Evolutionary conservation across 2,329 filamentous ascomycete genomes (phyloP).

Genomic region (Sphaerulina musiva): DNA sequence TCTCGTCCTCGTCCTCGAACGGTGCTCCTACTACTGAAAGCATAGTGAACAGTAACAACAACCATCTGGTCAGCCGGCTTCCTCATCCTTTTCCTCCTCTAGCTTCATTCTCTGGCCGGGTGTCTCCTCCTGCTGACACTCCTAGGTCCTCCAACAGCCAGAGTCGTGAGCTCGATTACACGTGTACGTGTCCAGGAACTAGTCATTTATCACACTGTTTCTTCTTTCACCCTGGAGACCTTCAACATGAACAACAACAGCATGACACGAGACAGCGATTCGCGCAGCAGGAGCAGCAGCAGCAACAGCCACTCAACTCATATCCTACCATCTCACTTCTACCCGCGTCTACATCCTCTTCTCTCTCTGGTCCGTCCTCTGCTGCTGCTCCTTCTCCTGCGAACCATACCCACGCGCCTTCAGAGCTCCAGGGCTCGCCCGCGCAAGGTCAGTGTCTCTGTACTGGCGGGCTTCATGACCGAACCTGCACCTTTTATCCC

Average conservation of each 20-base stretch:
- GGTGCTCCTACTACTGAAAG: neutral
- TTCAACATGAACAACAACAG: neutral
- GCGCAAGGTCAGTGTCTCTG: conserved; percentile 16
- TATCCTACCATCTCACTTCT: conserved; percentile 12
- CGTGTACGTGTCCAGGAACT: conserved; percentile 16
- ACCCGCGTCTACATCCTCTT: conserved; percentile 10
- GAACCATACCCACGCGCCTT: conserved; percentile 2
- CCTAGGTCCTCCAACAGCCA: neutral
- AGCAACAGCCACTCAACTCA: neutral
- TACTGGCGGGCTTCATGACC: conserved; percentile 20
- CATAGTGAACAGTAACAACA: neutral
- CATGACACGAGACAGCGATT: too few species aligned
- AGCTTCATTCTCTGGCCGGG: neutral
- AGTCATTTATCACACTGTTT: conserved; percentile 11
- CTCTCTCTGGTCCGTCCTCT: neutral
- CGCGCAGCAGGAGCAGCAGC: conserved; percentile 2
- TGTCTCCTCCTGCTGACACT: conserved; percentile 7
- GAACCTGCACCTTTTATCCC: conserved; percentile 15
- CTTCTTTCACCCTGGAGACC: conserved; percentile 17
- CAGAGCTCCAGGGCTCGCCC: conserved; percentile 20
- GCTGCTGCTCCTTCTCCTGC: conserved; percentile 1
- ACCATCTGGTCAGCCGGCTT: conserved; percentile 7
- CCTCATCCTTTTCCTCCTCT: neutral
- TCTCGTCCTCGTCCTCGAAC: neutral
- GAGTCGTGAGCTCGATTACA: conserved; percentile 11